Evolutionary conservation across 1,139 yeast genomes (phyloP).

Genomic region (Yamadazyma dendronema): DNA sequence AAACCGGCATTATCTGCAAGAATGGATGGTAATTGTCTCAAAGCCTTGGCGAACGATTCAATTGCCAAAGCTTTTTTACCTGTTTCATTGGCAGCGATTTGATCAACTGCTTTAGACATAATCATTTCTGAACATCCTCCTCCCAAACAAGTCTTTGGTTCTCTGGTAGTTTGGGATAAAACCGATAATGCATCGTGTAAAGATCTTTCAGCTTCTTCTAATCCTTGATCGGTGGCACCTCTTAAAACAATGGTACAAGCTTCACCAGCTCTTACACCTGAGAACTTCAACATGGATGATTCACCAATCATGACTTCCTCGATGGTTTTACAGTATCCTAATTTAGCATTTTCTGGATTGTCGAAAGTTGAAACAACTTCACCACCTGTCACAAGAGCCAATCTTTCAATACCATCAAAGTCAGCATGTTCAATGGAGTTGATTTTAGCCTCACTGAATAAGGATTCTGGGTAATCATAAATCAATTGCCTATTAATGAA

Average conservation of each 20-base stretch:
- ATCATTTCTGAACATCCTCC: constrained; percentile 99
- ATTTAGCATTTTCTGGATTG: constrained; percentile 77
- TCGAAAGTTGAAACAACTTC: constrained; percentile 98
- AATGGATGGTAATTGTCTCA: constrained; percentile 92
- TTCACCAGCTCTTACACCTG: constrained; percentile 93
- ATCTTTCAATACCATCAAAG: constrained; percentile 95
- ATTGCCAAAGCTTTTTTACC: constrained; percentile 95
- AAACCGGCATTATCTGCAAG: constrained; percentile 97
- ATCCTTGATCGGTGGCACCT: constrained; percentile 95
- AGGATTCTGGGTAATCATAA: constrained; percentile 96
- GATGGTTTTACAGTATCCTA: constrained; percentile 86
- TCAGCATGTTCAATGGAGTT: constrained; percentile 98
- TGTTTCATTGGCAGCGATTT: constrained; percentile 86
- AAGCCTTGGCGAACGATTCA: constrained; percentile 90
- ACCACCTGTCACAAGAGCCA: constrained; percentile 96
- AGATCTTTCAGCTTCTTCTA: constrained; percentile 97
- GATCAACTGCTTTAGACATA: constrained; percentile 97
- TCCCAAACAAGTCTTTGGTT: constrained; percentile 93
- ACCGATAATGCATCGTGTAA: constrained; percentile 96
- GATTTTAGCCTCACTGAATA: constrained; percentile 82
- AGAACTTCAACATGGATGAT: constrained; percentile 78
- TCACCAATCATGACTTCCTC: constrained; percentile 95
- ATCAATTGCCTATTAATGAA: constrained; percentile 95
- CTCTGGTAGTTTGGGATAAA: constrained; percentile 89
- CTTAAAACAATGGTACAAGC: constrained; percentile 96